Base-by-base conservation (phyloP, 108 stramenopile genomes). In the Skeletonema costatum region DNA sequence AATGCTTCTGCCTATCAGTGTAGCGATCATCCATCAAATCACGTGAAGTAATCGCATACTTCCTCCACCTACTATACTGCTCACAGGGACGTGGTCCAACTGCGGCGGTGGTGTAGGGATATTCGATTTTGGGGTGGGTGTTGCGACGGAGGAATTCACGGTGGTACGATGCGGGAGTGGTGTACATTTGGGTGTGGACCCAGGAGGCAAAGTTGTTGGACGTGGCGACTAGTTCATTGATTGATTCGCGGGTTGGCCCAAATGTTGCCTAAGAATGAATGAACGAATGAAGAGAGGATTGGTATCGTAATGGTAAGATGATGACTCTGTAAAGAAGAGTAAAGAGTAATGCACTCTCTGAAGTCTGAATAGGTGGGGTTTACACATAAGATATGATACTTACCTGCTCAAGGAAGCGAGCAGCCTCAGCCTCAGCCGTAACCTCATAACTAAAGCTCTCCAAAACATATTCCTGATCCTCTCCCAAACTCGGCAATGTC, bases 231-330 rank as follows among this genome's bases (percentile, higher is more conserved):
- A 81, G 56, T 19, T 73, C 56, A n/a, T 51, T 35, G 42, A 87
- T 66, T 2, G 74, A 73, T 38, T 29, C 68, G 4, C 56, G 64
- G 10, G 79, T 80, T 4, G 84, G 38, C 5, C 91, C 91, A 76
- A 92, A 92, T 32, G 91, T 89, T 13, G 89, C 80, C 65, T 81
- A 76, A 6, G n/a, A n/a, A 25, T 25, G 25, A 25, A 25, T 25
- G 25, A 25, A 25, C 0, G 25, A 25, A 25, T 25, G 25, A 25
- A 25, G 25, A 25, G 25, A 25, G 25, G 25, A 25, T 25, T 25
- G 25, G 0, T 25, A 25, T n/a, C n/a, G n/a, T n/a, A n/a, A n/a
- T n/a, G 25, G 25, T 25, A 0, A 25, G 25, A 25, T 25, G 25
- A 25, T n/a, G n/a, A n/a, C n/a, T n/a, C n/a, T n/a, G n/a, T n/a